phyloP scores from a whole-genome alignment of 2,329 filamentous ascomycete species.

The Exserohilum turcica region DNA sequence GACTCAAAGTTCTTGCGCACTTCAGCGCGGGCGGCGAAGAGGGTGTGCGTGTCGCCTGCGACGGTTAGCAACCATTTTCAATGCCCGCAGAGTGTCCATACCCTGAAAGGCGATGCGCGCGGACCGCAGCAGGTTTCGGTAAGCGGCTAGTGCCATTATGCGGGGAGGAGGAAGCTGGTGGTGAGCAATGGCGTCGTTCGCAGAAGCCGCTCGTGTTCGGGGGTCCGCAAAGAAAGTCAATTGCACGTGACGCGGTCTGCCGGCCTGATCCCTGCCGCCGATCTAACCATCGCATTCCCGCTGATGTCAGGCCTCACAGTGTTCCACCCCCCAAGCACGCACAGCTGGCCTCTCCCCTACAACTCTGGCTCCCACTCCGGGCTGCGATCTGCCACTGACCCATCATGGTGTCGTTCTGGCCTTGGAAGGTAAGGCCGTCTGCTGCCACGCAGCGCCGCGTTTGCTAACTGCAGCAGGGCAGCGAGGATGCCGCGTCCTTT shows the following conservation, averaged over 20 bases:
- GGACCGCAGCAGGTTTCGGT: conserved; percentile 80
- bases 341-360: conserved; percentile 28
- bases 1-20: conserved; percentile 76
- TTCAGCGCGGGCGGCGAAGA: conserved; percentile 72
- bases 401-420: conserved; percentile 82
- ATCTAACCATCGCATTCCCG: conserved; percentile 27
- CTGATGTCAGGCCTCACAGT: conserved; percentile 24
- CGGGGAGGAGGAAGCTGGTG: not conserved
- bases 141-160: conserved; percentile 72
- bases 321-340: conserved; percentile 35
- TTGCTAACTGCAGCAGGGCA: conserved; percentile 60
- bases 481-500: conserved; percentile 86
- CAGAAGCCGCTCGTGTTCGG: conserved; percentile 12
- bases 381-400: conserved; percentile 29
- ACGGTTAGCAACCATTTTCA: conserved; percentile 1
- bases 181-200: not conserved
- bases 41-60: conserved; percentile 70
- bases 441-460: not conserved
- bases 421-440: conserved; percentile 54
- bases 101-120: conserved; percentile 83
- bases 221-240: conserved; percentile 28
- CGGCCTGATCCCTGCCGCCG: conserved; percentile 27
- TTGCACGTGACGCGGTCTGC: conserved; percentile 17
- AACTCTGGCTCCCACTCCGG: conserved; percentile 31
- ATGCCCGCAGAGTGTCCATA: conserved; percentile 44